Evolutionary conservation across 2,329 filamentous ascomycete species (phyloP), one percentile per base, ranked within the genome.

Genomic region (Trichoderma breve): DNA sequence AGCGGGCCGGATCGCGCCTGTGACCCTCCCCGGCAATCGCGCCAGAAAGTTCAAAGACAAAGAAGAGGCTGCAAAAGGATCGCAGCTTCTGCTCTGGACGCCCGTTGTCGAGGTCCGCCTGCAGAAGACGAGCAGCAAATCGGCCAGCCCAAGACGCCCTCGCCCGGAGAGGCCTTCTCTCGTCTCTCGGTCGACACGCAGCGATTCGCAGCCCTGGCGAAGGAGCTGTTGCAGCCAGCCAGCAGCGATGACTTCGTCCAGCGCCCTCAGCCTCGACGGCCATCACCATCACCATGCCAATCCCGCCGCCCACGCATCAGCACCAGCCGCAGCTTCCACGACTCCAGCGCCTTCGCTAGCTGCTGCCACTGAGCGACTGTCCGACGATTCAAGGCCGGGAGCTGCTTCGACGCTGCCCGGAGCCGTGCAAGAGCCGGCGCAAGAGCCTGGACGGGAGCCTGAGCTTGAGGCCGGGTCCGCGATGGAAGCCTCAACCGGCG

Each of bases 211-310:
- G 57, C 39, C 32, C 30, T 34, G 86, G 84, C 86, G 86, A 86
- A 88, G 83, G 86, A 88, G 86, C 86, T 87, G 86, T 86, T 87
- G 86, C 85, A 67, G 64, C 64, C 68, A 69, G 66, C 60, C 79
- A 80, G 82, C 81, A 88, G 87, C 86, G 86, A 88, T 89, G 87
- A 88, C 85, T 87, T 89, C 86, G 87, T 87, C 86, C 79, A 83
- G 83, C 80, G 83, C 80, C 80, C 75, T 77, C 74, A 76, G 74
- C 72, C 74, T 71, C 73, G 62, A 72, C 68, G 67, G 73, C 71
- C 73, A 72, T 32, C 30, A 63, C 70, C 73, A 72, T 32, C 30
- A 39, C 30, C 39, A 66, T 58, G 65, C 47, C 72, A 57, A 26
- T 39, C 67, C 61, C 63, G 70, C 32, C 63, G 30, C 64, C 47